Conservation (phyloP, 257 asterid species). For the Apocynum venetum region DNA sequence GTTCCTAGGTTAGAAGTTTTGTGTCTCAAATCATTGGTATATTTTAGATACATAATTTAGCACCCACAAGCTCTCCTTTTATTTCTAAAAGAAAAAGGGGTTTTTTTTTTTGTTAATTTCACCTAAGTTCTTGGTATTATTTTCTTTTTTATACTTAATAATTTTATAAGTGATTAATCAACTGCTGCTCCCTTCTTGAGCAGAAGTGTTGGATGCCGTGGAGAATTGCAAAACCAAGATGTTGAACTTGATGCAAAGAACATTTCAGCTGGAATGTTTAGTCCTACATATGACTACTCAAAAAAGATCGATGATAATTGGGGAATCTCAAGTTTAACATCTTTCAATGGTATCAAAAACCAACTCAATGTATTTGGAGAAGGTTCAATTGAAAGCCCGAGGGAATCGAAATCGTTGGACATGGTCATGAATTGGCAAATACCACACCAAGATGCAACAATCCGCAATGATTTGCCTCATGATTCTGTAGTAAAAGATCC, state of each 20-base stretch:
- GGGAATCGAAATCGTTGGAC: not conserved
- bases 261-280: not conserved
- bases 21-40: too few relatives aligned
- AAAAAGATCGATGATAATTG: not conserved
- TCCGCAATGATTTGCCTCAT: not conserved
- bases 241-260: not conserved
- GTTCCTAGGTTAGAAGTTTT: too few relatives aligned
- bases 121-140: too few relatives aligned
- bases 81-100: too few relatives aligned
- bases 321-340: not conserved
- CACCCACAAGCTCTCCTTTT: too few relatives aligned
- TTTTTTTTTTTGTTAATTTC: too few relatives aligned
- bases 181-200: not conserved
- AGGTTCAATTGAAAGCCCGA: not conserved
- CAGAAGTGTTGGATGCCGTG: constrained; percentile 5
- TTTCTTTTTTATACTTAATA: too few relatives aligned
- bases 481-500: not conserved
- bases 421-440: not conserved
- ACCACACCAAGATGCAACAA: not conserved
- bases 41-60: too few relatives aligned
- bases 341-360: not conserved
- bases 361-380: not conserved
- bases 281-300: not conserved
- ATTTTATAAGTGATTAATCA: too few relatives aligned
- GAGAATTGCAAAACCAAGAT: not conserved